Evolutionary conservation across 2,329 filamentous ascomycete species (phyloP).

Genomic region (Penicillium sp.): DNA sequence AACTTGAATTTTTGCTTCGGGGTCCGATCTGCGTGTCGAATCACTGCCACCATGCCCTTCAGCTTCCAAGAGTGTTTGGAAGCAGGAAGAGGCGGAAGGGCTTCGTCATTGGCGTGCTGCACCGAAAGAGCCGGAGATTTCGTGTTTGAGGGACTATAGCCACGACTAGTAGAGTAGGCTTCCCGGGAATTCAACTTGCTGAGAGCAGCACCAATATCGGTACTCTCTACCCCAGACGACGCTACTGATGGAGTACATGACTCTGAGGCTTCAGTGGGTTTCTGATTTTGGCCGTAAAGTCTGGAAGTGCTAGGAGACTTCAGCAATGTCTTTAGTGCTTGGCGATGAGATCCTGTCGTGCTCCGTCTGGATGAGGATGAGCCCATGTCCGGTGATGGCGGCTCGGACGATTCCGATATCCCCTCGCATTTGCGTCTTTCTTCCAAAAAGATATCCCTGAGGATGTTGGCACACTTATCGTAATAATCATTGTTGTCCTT

Average conservation of each 20-base stretch:
- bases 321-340: slow-evolving; percentile 58
- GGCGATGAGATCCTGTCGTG: slow-evolving; percentile 46
- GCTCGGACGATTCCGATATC: slow-evolving; percentile 34
- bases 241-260: slow-evolving; percentile 33
- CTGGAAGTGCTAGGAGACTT: slow-evolving; percentile 66
- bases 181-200: slow-evolving; percentile 25
- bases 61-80: slow-evolving; percentile 96
- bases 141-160: slow-evolving; percentile 26
- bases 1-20: slow-evolving; percentile 99
- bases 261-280: slow-evolving; percentile 42
- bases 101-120: slow-evolving; percentile 28
- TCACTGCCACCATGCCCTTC: slow-evolving; percentile 95
- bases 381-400: slow-evolving; percentile 35
- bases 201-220: slow-evolving; percentile 23
- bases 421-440: slow-evolving; percentile 59
- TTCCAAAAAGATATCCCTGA: slow-evolving; percentile 82
- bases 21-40: slow-evolving; percentile 93
- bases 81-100: slow-evolving; percentile 58
- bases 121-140: slow-evolving; percentile 30
- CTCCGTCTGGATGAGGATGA: slow-evolving; percentile 39
- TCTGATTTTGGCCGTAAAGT: slow-evolving; percentile 49
- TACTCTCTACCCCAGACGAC: slow-evolving; percentile 35
- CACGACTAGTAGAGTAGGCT: slow-evolving; percentile 19
- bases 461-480: slow-evolving; percentile 80
- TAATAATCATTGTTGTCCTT: slow-evolving; percentile 99